Evolutionary conservation across 2,329 filamentous ascomycete species (phyloP).

Genomic region (Escovopsis weberi): DNA sequence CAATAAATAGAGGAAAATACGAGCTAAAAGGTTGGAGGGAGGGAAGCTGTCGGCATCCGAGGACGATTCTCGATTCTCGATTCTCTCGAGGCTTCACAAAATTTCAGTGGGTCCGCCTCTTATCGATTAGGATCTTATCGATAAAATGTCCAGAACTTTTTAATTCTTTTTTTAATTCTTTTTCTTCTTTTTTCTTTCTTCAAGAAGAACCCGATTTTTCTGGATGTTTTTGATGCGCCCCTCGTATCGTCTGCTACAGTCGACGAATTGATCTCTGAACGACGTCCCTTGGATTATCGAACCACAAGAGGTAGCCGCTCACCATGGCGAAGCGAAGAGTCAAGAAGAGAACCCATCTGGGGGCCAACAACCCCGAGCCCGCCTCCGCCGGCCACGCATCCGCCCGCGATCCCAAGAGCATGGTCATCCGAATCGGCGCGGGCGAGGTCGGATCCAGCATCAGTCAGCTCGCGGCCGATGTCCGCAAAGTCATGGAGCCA

Average conservation of each 20-base stretch:
- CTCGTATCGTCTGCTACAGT: too few relatives aligned
- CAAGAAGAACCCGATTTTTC: neutral
- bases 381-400: conserved; percentile 45
- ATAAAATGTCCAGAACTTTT: conserved; percentile 18
- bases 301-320: conserved; percentile 6
- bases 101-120: conserved; percentile 19
- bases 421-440: conserved; percentile 95
- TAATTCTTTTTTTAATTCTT: neutral
- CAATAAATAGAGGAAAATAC: too few relatives aligned
- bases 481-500: conserved; percentile 89
- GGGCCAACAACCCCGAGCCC: conserved; percentile 45
- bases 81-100: conserved; percentile 8
- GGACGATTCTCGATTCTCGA: too few relatives aligned
- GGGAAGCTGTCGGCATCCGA: too few relatives aligned
- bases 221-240: too few relatives aligned
- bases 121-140: conserved; percentile 21
- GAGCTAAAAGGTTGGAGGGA: too few relatives aligned
- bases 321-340: conserved; percentile 65
- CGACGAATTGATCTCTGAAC: too few relatives aligned
- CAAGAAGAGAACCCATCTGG: conserved; percentile 80
- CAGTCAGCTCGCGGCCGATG: conserved; percentile 81
- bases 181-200: neutral
- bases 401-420: conserved; percentile 70
- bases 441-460: conserved; percentile 85
- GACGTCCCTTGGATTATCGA: neutral